Percentiles rank a stretch among this genome's conserved stretches.
Evolutionary conservation across 2,329 filamentous ascomycete species (phyloP).

Genomic region (Aspergillus amoenus): DNA sequence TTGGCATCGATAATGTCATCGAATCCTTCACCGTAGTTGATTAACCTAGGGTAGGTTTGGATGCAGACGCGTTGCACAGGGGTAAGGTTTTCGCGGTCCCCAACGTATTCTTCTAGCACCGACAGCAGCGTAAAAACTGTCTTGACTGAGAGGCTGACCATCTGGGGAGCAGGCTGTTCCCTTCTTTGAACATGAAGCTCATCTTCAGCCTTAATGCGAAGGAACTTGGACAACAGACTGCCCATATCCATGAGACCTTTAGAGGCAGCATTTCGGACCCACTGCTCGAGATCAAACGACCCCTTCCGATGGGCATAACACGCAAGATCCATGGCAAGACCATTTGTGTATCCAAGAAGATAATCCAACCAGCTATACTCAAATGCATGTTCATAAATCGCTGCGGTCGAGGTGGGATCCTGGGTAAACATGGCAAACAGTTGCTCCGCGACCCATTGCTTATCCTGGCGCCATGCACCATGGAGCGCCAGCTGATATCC

Average conservation of each 20-base stretch:
- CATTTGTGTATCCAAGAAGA: slow-evolving; percentile 73
- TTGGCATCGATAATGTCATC: slow-evolving; percentile 90
- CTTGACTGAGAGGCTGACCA: slow-evolving; percentile 76
- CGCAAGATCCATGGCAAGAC: slow-evolving; percentile 83
- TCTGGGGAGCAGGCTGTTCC: slow-evolving; percentile 64
- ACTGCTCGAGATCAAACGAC: slow-evolving; percentile 76
- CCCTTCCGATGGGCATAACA: slow-evolving; percentile 80
- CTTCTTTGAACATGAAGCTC: slow-evolving; percentile 73
- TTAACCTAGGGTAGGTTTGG: slow-evolving; percentile 86
- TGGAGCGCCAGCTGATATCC: slow-evolving; percentile 87
- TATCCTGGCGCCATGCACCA: slow-evolving; percentile 88
- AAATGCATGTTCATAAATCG: slow-evolving; percentile 76
- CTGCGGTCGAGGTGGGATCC: slow-evolving; percentile 65
- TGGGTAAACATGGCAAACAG: slow-evolving; percentile 74
- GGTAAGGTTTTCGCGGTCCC: slow-evolving; percentile 68
- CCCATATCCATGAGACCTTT: slow-evolving; percentile 68
- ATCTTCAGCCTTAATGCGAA: slow-evolving; percentile 79
- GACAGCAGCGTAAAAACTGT: slow-evolving; percentile 79
- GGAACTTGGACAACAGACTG: slow-evolving; percentile 71
- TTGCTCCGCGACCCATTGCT: slow-evolving; percentile 77
- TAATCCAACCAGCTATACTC: slow-evolving; percentile 83
- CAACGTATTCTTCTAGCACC: slow-evolving; percentile 69
- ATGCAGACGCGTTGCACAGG: slow-evolving; percentile 83
- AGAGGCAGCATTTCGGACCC: slow-evolving; percentile 69
- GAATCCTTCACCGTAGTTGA: slow-evolving; percentile 92